Base-by-base conservation (phyloP, 345 rosid genomes). In the Theobroma cacao region DNA sequence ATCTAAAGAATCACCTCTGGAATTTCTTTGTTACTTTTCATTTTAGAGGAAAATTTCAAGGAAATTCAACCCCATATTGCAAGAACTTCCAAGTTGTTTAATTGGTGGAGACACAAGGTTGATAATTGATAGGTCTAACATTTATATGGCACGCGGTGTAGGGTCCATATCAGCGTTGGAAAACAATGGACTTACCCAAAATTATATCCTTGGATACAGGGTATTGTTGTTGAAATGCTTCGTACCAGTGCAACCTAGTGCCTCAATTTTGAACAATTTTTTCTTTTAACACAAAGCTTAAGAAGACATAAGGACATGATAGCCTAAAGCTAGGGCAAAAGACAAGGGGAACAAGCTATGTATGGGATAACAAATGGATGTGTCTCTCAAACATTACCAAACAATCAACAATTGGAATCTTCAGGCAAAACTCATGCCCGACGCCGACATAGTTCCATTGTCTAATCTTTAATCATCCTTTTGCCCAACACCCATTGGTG, bases 71-170 rank as follows among this genome's bases (percentile, higher is more conserved):
- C 45, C 34, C 9, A 63, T 33, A 7, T 72, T 26, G 47, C 62
- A 62, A 22, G 28, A 20, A 48, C 0, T 73, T 40, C 7, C 30
- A 60, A 48, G 40, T 22, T 38, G 73, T 67, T 64, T 20, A 66
- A 76, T 61, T 67, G 77, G 43, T 71, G 56, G 61, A 43, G 58
- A 72, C 74, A 63, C 3, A 13, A 80, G 34, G 75, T 30, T 15
- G 77, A 80, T 78, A 72, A 72, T 80, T 66, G 85, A 67, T 67
- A 24, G 22, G 75, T 80, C 36, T 62, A 75, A 58, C 61, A 53
- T 50, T 53, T 36, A 74, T 22, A 40, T 48, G 38, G 58, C 74
- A 75, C 12, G 47, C 59, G 71, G 55, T 36, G 83, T 68, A 74
- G 83, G 79, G 79, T 58, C 83, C 72, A 77, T 12, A 8, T 10